Evolutionary conservation across 805 yeast species (phyloP).

Genomic region (Lachancea kluyveri): DNA sequence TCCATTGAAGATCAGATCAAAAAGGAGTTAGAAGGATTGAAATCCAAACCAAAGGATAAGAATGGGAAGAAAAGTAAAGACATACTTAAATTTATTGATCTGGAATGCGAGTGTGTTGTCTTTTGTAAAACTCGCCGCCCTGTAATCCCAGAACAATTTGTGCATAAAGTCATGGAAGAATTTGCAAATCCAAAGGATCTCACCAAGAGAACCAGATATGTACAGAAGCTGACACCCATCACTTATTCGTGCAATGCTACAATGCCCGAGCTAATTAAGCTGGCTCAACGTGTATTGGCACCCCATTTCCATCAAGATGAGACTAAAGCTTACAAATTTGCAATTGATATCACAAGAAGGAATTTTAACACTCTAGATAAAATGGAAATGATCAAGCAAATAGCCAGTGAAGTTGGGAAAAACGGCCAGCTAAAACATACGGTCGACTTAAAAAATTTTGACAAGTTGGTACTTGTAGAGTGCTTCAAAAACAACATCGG

Average conservation of each 20-base stretch:
- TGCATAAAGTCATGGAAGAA: slow-evolving; percentile 56
- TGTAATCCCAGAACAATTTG: slow-evolving; percentile 69
- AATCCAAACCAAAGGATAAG: slow-evolving; percentile 32
- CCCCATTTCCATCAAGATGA: slow-evolving; percentile 59
- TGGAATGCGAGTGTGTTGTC: slow-evolving; percentile 77
- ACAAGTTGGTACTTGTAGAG: slow-evolving; percentile 74
- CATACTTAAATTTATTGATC: slow-evolving; percentile 50
- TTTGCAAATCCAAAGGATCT: slow-evolving; percentile 38
- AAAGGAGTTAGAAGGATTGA: slow-evolving; percentile 61
- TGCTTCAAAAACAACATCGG: slow-evolving; percentile 88
- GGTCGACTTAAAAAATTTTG: slow-evolving; percentile 76
- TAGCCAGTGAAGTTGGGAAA: slow-evolving; percentile 68
- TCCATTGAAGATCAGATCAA: slow-evolving; percentile 73
- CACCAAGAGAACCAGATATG: slow-evolving; percentile 57
- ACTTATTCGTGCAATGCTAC: slow-evolving; percentile 68
- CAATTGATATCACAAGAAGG: slow-evolving; percentile 74
- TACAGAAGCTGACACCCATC: slow-evolving; percentile 78
- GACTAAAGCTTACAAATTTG: slow-evolving; percentile 44
- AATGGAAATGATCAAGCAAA: slow-evolving; percentile 62
- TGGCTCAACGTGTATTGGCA: slow-evolving; percentile 53
- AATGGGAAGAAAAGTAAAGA: slow-evolving; percentile 36
- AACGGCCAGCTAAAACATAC: slow-evolving; percentile 52
- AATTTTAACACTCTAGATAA: slow-evolving; percentile 70
- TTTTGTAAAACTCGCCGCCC: slow-evolving; percentile 80
- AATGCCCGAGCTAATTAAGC: slow-evolving; percentile 55